These are phyloP conservation scores for Amaranthus cruentus DNA, from an alignment of 148 eudicot species.

Conservation along the genomic window DNA sequence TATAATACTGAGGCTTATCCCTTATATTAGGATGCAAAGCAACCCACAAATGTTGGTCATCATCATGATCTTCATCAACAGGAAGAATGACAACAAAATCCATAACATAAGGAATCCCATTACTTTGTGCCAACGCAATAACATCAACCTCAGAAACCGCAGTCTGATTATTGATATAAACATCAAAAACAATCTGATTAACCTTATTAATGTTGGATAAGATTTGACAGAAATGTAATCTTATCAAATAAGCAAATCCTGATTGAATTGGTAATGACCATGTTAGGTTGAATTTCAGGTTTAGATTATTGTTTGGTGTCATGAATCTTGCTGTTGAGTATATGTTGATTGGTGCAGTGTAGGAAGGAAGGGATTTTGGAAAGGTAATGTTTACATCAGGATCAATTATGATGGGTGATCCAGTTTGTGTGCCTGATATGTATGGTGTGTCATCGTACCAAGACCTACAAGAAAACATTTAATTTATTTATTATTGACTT, in stretches of 20 bases:
- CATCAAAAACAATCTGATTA: conserved; percentile 65
- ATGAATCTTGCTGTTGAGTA: conserved; percentile 71
- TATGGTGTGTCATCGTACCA: conserved; percentile 67
- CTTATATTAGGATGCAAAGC: conserved; percentile 45
- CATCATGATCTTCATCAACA: conserved; percentile 36
- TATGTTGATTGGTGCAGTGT: conserved; percentile 68
- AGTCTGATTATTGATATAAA: conserved; percentile 67
- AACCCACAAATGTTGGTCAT: conserved; percentile 70
- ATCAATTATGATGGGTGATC: conserved; percentile 37
- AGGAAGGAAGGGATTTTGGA: conserved; percentile 40
- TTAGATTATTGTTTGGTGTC: conserved; percentile 49
- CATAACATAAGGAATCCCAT: conserved; percentile 43
- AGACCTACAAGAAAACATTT: conserved; percentile 30
- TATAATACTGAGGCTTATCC: conserved; percentile 40
- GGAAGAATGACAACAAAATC: conserved; percentile 59
- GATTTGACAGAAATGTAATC: conserved; percentile 91
- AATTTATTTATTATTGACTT: no score
- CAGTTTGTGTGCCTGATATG: conserved; percentile 47
- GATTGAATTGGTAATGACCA: conserved; percentile 71
- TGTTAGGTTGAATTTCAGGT: conserved; percentile 58
- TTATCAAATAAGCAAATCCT: conserved; percentile 66
- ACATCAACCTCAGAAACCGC: conserved; percentile 51
- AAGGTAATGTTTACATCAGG: conserved; percentile 38
- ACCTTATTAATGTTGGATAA: conserved; percentile 24
- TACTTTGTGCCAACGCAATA: conserved; percentile 40